phyloP scores from a whole-genome alignment of 768 basidiomycete genomes.

The Candolleomyces eurysporus region DNA sequence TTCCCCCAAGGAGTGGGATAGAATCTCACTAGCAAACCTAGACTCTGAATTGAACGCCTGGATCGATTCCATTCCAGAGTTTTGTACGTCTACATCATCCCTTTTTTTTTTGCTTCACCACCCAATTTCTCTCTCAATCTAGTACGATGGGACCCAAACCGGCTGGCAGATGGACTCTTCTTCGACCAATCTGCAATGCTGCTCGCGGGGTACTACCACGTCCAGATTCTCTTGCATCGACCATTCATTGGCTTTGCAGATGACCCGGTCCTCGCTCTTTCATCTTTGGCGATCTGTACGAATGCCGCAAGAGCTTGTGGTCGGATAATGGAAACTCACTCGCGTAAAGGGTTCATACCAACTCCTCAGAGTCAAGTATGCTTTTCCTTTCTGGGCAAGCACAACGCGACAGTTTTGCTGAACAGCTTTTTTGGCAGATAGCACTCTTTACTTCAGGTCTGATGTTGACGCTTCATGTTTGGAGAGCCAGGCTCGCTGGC shows the following conservation, averaged over 20 bases:
- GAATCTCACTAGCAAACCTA: background rate
- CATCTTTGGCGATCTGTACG: background rate
- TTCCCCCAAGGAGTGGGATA: background rate
- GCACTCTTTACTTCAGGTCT: background rate
- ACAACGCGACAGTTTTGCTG: too few relatives aligned
- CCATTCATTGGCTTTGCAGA: background rate
- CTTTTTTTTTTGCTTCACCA: background rate
- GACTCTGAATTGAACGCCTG: conserved; percentile 1
- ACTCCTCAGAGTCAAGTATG: background rate
- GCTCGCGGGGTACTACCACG: background rate
- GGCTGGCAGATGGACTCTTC: background rate
- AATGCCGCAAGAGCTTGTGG: conserved; percentile 1
- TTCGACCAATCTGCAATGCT: background rate
- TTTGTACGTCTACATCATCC: background rate
- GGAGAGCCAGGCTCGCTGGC: background rate
- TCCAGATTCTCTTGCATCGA: conserved; percentile 1
- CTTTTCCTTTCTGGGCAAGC: background rate
- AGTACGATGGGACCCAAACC: background rate
- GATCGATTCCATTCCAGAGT: background rate
- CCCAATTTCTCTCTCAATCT: too few relatives aligned
- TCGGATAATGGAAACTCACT: background rate
- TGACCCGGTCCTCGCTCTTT: background rate
- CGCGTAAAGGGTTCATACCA: background rate
- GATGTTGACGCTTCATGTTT: background rate
- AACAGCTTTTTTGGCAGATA: background rate